Percentiles rank a stretch among this genome's conserved stretches.
phyloP scores from a whole-genome alignment of 257 asterid species.

The Solanum commersonii region DNA sequence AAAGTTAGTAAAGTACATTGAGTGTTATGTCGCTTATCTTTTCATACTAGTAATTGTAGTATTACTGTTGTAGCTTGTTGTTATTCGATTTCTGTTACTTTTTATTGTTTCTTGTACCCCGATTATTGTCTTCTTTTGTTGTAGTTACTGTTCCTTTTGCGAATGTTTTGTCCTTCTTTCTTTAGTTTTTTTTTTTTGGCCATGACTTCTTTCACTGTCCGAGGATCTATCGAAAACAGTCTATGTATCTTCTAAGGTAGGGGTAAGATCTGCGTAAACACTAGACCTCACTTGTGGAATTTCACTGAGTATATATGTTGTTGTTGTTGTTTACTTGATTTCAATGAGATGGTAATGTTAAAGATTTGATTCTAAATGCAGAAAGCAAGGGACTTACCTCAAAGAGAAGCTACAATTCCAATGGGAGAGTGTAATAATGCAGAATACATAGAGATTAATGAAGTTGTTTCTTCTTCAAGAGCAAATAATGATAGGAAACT shows the following conservation, averaged over 20 bases:
- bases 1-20: too few species aligned
- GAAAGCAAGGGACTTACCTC: constrained; percentile 24
- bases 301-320: not conserved
- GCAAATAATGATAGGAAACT: constrained; percentile 25
- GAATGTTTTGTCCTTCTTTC: not conserved
- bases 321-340: not conserved
- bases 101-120: not conserved
- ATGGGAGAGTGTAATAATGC: constrained; percentile 24
- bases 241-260: not conserved
- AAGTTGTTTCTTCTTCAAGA: constrained; percentile 22
- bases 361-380: constrained; percentile 18
- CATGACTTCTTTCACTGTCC: too few species aligned
- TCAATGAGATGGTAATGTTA: not conserved
- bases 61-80: too few species aligned
- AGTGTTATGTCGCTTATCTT: too few species aligned
- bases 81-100: too few species aligned
- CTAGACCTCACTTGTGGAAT: not conserved
- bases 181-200: not conserved
- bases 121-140: not conserved
- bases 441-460: constrained; percentile 22
- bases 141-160: not conserved
- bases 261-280: not conserved
- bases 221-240: not conserved
- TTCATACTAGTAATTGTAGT: too few species aligned
- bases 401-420: constrained; percentile 12